These are phyloP conservation scores for Schizopora paradoxa DNA, from an alignment of 1,284 basidiomycete species.

Conservation along the genomic window DNA sequence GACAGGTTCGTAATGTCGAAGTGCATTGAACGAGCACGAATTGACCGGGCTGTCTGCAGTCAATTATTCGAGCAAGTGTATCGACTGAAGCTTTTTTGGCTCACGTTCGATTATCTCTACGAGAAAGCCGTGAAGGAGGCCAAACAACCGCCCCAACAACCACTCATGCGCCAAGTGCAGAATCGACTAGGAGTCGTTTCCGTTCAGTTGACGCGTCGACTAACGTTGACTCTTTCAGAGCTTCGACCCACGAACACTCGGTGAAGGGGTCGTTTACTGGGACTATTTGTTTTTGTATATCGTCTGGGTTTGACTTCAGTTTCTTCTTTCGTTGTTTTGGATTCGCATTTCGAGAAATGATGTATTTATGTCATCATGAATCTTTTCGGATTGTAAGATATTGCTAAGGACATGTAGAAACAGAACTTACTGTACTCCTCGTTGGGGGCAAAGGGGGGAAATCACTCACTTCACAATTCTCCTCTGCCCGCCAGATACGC, in stretches of 20 bases:
- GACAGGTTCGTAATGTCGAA: constrained; percentile 2
- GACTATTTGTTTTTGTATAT: no score
- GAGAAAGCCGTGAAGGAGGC: constrained; percentile 13
- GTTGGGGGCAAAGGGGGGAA: neutral
- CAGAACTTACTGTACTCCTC: neutral
- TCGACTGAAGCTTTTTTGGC: constrained; percentile 13
- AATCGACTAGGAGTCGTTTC: constrained; percentile 8
- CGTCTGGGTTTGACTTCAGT: neutral
- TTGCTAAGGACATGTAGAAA: neutral
- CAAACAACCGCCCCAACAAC: constrained; percentile 2
- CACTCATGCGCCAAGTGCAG: constrained; percentile 12
- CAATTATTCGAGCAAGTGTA: neutral
- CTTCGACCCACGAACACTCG: neutral
- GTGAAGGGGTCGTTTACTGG: neutral
- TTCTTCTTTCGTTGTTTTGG: neutral
- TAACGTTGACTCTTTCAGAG: neutral
- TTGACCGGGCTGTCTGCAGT: neutral
- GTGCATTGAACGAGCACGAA: neutral
- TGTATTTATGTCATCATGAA: neutral
- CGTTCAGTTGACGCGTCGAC: constrained; percentile 2
- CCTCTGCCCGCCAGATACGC: constrained; percentile 55
- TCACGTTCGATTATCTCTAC: constrained; percentile 14
- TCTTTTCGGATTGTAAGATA: neutral
- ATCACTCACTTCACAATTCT: constrained; percentile 26
- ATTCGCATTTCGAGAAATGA: neutral